phyloP scores from a whole-genome alignment of 2,329 filamentous ascomycete genomes.

The Phialemonium atrogriseum region DNA sequence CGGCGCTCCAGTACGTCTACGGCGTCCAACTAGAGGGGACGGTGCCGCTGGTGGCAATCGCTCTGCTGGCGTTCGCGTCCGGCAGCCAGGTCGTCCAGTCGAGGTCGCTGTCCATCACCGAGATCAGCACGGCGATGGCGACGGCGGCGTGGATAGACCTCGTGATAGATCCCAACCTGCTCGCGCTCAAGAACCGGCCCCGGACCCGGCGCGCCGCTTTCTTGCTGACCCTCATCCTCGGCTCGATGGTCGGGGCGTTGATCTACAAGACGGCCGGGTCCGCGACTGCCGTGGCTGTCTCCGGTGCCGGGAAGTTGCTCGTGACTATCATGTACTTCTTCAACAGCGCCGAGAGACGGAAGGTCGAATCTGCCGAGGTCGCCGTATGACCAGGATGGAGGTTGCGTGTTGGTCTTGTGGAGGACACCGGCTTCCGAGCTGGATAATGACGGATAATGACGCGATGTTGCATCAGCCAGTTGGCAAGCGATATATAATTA shows the following conservation, averaged over 20 bases:
- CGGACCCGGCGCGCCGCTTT: slow-evolving; percentile 43
- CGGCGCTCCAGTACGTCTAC: slow-evolving; percentile 35
- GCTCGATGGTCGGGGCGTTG: slow-evolving; percentile 42
- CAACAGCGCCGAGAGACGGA: slow-evolving; percentile 24
- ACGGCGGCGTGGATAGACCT: slow-evolving; percentile 56
- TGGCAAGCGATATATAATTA: too few relatives aligned
- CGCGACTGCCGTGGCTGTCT: slow-evolving; percentile 32
- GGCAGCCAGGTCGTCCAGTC: slow-evolving; percentile 53
- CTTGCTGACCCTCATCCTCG: slow-evolving; percentile 35
- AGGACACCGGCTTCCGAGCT: too few relatives aligned
- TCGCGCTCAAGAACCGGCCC: slow-evolving; percentile 35
- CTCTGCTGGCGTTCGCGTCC: slow-evolving; percentile 44
- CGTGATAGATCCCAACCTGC: slow-evolving; percentile 44
- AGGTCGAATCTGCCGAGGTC: slow-evolving; percentile 4
- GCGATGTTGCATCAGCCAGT: too few relatives aligned
- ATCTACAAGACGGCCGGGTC: slow-evolving; percentile 36
- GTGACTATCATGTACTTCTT: slow-evolving; percentile 37
- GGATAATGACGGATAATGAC: too few relatives aligned
- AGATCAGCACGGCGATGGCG: slow-evolving; percentile 58
- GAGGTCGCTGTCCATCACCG: slow-evolving; percentile 44
- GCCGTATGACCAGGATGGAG: slow-evolving; percentile 7
- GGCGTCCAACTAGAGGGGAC: slow-evolving; percentile 26
- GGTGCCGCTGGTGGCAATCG: slow-evolving; percentile 35
- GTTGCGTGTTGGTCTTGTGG: too few relatives aligned
- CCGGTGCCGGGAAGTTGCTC: slow-evolving; percentile 34